These are phyloP conservation scores for Vitis labrusca DNA, from an alignment of 164 flowering plant genomes.

Conservation along the genomic window DNA sequence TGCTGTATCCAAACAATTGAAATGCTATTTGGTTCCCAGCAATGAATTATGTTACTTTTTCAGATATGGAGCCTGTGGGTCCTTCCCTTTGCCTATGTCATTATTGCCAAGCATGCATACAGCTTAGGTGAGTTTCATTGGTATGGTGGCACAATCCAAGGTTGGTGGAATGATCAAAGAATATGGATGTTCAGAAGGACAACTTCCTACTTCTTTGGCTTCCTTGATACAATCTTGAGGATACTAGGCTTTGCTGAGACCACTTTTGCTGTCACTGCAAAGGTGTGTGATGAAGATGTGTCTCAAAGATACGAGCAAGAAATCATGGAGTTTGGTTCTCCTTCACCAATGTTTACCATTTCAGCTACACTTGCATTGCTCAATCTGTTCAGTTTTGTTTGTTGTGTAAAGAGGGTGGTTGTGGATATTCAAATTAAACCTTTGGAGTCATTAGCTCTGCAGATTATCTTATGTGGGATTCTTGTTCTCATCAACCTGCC, in stretches of 20 bases:
- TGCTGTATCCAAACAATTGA: too few relatives aligned
- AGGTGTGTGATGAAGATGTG: slow-evolving; percentile 31
- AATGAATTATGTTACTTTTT: not conserved
- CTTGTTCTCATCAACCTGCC: slow-evolving; percentile 27
- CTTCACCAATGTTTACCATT: slow-evolving; percentile 37
- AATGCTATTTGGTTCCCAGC: not conserved
- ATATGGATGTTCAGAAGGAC: slow-evolving; percentile 27
- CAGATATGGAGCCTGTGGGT: slow-evolving; percentile 55
- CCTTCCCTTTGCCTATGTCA: slow-evolving; percentile 41
- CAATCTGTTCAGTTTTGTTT: slow-evolving; percentile 19
- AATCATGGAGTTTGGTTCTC: slow-evolving; percentile 35
- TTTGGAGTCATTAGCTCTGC: slow-evolving; percentile 18
- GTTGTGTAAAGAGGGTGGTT: slow-evolving; percentile 15
- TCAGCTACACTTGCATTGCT: slow-evolving; percentile 23
- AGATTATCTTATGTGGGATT: slow-evolving; percentile 17
- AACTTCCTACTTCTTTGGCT: slow-evolving; percentile 25
- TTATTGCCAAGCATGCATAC: slow-evolving; percentile 16
- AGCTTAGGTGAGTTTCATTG: slow-evolving; percentile 33
- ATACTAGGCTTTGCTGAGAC: slow-evolving; percentile 22
- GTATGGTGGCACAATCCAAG: slow-evolving; percentile 25
- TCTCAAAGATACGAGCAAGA: slow-evolving; percentile 29
- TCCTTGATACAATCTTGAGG: slow-evolving; percentile 17
- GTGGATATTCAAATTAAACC: not conserved
- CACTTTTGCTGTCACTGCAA: slow-evolving; percentile 25
- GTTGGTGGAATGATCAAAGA: slow-evolving; percentile 37